Conservation (phyloP, 148 eudicot genomes). For the Hydrangea macrophylla region DNA sequence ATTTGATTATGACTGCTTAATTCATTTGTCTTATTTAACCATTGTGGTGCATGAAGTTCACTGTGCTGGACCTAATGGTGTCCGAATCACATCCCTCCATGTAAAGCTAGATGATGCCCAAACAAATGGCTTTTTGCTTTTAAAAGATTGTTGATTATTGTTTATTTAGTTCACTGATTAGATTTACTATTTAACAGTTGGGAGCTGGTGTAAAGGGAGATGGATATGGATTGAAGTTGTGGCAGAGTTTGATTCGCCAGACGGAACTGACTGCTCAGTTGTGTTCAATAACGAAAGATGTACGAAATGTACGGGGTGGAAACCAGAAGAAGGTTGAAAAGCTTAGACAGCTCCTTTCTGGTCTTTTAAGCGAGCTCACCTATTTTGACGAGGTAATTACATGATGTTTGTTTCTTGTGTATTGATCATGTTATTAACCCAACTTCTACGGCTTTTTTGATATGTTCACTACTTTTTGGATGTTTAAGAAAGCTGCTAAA, state of each 20-base stretch:
- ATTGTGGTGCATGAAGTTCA: conserved; percentile 1
- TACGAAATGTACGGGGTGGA: conserved; percentile 85
- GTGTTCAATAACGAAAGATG: conserved; percentile 91
- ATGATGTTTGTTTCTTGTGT: background rate
- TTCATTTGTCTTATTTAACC: background rate
- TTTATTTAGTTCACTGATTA: background rate
- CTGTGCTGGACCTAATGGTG: background rate
- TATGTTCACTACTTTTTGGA: too few relatives aligned
- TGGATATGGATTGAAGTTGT: conserved; percentile 82
- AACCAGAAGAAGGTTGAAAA: conserved; percentile 94
- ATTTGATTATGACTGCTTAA: background rate
- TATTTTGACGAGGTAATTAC: conserved; percentile 88
- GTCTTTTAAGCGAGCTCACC: conserved; percentile 93
- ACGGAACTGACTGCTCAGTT: conserved; percentile 96
- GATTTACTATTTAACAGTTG: conserved; percentile 40
- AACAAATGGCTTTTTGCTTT: too few relatives aligned
- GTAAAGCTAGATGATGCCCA: background rate
- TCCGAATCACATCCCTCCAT: background rate
- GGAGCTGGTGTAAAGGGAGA: conserved; percentile 57
- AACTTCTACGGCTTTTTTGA: background rate
- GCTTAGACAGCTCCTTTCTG: conserved; percentile 94
- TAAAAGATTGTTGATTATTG: background rate
- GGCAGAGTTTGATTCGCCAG: conserved; percentile 99
- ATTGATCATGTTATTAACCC: background rate
- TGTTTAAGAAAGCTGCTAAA: too few relatives aligned